Evolutionary conservation across 441 rosid species (phyloP).

Genomic region (Hura crepitans): DNA sequence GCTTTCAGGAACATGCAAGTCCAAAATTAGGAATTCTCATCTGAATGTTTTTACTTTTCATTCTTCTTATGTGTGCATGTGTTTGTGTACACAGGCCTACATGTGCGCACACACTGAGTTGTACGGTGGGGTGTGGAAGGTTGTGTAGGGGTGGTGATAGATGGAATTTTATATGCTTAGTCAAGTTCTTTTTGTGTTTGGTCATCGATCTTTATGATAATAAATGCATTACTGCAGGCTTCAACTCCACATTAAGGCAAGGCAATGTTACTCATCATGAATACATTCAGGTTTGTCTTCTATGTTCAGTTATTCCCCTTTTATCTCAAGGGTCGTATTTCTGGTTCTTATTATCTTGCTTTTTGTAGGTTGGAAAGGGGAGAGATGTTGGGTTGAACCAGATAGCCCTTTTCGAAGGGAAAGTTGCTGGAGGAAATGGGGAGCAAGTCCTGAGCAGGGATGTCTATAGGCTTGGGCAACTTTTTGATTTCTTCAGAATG

Average conservation of each 20-base stretch:
- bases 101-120: no score
- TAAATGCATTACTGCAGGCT: slow-evolving; percentile 50
- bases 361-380: slow-evolving; percentile 90
- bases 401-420: slow-evolving; percentile 96
- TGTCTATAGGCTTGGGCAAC: slow-evolving; percentile 87
- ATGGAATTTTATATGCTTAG: background rate
- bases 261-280: slow-evolving; percentile 97
- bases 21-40: background rate
- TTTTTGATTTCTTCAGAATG: slow-evolving; percentile 97
- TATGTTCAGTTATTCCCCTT: slow-evolving; percentile 15
- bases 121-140: background rate
- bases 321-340: slow-evolving; percentile 12
- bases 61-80: no score
- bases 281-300: slow-evolving; percentile 73
- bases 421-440: slow-evolving; percentile 98
- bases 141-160: background rate
- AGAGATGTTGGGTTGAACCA: slow-evolving; percentile 97
- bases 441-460: slow-evolving; percentile 98
- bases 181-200: background rate
- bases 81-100: no score
- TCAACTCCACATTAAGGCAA: slow-evolving; percentile 93
- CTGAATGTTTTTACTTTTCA: background rate
- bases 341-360: slow-evolving; percentile 22
- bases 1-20: background rate
- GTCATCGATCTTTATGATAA: background rate